These are phyloP conservation scores for Polyplosphaeria fusca DNA, from an alignment of 495 filamentous ascomycete species.

Conservation along the genomic window DNA sequence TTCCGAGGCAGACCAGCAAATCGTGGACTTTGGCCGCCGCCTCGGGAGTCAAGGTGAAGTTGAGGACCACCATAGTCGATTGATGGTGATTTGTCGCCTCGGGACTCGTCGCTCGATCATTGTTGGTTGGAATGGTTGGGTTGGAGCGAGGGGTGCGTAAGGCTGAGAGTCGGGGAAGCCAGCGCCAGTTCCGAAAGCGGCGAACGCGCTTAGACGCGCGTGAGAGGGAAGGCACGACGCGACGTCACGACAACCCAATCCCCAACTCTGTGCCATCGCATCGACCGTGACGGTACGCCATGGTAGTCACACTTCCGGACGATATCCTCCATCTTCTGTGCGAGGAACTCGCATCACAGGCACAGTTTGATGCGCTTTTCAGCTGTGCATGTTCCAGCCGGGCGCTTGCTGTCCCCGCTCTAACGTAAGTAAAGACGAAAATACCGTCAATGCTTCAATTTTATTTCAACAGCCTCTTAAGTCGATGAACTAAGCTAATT, in stretches of 20 bases:
- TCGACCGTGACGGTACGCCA: conserved; percentile 19
- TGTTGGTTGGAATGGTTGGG: too few relatives aligned
- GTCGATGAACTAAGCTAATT: too few relatives aligned
- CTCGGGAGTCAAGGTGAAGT: conserved; percentile 73
- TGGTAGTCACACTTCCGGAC: conserved; percentile 47
- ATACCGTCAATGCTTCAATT: too few relatives aligned
- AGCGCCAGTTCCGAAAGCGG: too few relatives aligned
- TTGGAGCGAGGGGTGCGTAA: too few relatives aligned
- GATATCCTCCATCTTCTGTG: conserved; percentile 62
- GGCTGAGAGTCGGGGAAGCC: too few relatives aligned
- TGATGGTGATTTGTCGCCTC: too few relatives aligned
- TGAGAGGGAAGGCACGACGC: neutral
- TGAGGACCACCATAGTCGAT: conserved; percentile 62
- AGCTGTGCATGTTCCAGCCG: conserved; percentile 51
- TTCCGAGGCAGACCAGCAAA: conserved; percentile 77
- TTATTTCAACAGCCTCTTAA: too few relatives aligned
- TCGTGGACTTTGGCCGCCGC: conserved; percentile 76
- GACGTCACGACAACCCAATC: too few relatives aligned
- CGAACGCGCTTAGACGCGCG: neutral
- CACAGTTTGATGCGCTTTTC: conserved; percentile 58
- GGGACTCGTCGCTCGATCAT: neutral
- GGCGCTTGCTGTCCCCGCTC: conserved; percentile 53
- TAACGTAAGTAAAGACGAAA: too few relatives aligned
- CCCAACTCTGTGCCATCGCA: too few relatives aligned
- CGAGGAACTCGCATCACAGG: conserved; percentile 50